Evolutionary conservation across 441 rosid species (phyloP).

Genomic region (Biscutella auriculata): DNA sequence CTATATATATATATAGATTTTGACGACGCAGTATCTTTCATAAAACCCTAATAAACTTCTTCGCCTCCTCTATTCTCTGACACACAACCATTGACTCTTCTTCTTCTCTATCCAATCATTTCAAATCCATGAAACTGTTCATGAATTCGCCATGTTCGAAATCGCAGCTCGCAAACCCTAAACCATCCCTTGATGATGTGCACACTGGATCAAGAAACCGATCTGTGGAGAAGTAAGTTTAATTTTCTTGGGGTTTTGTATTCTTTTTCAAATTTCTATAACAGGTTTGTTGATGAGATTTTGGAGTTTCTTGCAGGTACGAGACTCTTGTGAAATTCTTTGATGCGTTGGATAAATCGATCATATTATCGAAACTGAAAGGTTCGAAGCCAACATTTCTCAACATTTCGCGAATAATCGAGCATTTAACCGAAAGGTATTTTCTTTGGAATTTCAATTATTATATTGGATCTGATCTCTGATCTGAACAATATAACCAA

Average conservation of each 20-base stretch:
- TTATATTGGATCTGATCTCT: constrained; percentile 1
- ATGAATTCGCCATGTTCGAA: constrained; percentile 13
- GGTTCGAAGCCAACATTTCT: constrained; percentile 41
- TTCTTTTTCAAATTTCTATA: background rate
- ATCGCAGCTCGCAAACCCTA: constrained; percentile 17
- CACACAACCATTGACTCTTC: background rate
- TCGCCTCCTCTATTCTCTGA: background rate
- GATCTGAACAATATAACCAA: background rate
- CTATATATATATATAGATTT: too few species aligned
- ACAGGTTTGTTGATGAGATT: background rate
- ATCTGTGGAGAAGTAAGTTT: constrained; percentile 42
- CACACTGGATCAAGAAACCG: constrained; percentile 44
- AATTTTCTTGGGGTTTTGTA: background rate
- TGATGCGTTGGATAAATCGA: constrained; percentile 53
- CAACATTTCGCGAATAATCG: constrained; percentile 42
- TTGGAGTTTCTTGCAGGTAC: constrained; percentile 25
- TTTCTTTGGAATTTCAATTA: background rate
- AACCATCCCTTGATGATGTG: constrained; percentile 21
- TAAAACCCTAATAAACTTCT: too few species aligned
- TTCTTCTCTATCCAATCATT: constrained; percentile 20
- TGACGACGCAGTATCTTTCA: too few species aligned
- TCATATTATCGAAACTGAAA: constrained; percentile 36
- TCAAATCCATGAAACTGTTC: constrained; percentile 33
- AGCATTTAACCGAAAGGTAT: constrained; percentile 64
- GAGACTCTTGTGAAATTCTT: constrained; percentile 55